Percentiles rank a stretch among this genome's conserved stretches.
phyloP scores from a whole-genome alignment of 1,139 yeast genomes.

The Hemisphaericaspora subhashii region DNA sequence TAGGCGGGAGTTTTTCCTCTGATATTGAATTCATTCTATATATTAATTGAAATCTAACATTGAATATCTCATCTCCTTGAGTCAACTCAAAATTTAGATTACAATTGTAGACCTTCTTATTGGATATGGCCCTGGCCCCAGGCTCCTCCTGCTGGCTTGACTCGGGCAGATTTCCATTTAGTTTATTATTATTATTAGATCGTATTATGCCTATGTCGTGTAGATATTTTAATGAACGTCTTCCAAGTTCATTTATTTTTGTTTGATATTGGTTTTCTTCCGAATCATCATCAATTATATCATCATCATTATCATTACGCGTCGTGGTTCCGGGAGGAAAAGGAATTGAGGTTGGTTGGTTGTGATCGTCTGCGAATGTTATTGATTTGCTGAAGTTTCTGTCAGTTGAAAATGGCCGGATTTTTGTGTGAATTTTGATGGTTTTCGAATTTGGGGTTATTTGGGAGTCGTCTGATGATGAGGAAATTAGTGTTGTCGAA shows the following conservation, averaged over 20 bases:
- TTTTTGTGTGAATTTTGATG: slow-evolving; percentile 1
- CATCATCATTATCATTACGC: background rate
- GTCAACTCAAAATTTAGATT: slow-evolving; percentile 10
- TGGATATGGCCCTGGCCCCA: background rate
- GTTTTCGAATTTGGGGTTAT: background rate
- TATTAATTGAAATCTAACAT: slow-evolving; percentile 9
- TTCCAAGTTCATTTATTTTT: slow-evolving; percentile 9
- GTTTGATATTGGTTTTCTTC: background rate
- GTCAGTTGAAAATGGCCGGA: slow-evolving; percentile 6
- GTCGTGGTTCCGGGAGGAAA: slow-evolving; percentile 4
- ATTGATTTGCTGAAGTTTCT: slow-evolving; percentile 7
- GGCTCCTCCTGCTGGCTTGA: background rate
- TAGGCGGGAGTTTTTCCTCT: slow-evolving; percentile 10
- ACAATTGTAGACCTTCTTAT: slow-evolving; percentile 11
- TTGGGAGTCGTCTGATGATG: background rate
- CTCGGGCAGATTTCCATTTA: background rate
- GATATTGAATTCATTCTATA: slow-evolving; percentile 10
- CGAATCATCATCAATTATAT: slow-evolving; percentile 2
- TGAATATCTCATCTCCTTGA: slow-evolving; percentile 2
- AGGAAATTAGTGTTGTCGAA: no score
- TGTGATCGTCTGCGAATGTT: slow-evolving; percentile 1
- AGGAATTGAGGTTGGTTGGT: slow-evolving; percentile 6
- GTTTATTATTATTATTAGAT: no score
- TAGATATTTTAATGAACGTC: slow-evolving; percentile 7
- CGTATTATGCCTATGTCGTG: slow-evolving; percentile 7